These are phyloP conservation scores for Trifolium pratense DNA, from an alignment of 306 rosid species.

Conservation along the genomic window DNA sequence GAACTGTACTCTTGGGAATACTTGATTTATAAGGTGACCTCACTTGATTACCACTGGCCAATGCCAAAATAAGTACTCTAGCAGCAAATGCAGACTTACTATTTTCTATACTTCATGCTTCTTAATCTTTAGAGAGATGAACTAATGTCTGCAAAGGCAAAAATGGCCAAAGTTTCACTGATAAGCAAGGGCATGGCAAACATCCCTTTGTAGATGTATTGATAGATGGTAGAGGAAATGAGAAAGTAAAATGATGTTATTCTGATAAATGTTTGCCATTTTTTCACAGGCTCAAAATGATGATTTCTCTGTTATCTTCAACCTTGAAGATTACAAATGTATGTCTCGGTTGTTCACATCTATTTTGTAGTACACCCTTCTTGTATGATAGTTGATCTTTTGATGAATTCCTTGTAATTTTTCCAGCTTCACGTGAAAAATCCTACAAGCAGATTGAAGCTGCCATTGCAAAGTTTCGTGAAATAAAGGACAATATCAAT, in stretches of 20 bases:
- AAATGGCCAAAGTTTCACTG: slow-evolving; percentile 16
- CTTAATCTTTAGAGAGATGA: slow-evolving; percentile 13
- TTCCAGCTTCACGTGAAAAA: slow-evolving; percentile 87
- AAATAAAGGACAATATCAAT: slow-evolving; percentile 89
- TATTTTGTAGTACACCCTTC: not conserved
- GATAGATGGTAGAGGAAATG: not conserved
- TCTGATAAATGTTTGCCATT: slow-evolving; percentile 46
- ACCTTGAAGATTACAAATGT: slow-evolving; percentile 98
- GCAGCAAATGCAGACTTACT: slow-evolving; percentile 19
- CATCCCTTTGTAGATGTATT: slow-evolving; percentile 21
- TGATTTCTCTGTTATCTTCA: slow-evolving; percentile 76
- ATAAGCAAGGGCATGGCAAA: slow-evolving; percentile 20
- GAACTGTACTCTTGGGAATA: slow-evolving; percentile 19
- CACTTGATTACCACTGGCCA: not conserved
- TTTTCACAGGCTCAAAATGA: slow-evolving; percentile 83
- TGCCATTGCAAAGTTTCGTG: slow-evolving; percentile 84
- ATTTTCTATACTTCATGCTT: slow-evolving; percentile 14
- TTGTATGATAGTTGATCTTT: slow-evolving; percentile 34
- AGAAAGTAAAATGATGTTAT: slow-evolving; percentile 23
- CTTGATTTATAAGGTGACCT: not conserved
- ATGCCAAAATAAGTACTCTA: slow-evolving; percentile 5
- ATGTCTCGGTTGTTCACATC: slow-evolving; percentile 26
- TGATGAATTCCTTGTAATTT: slow-evolving; percentile 39
- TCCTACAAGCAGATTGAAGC: slow-evolving; percentile 97
- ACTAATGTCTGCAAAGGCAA: not conserved